Percentiles rank a stretch among this genome's conserved stretches.
phyloP scores from a whole-genome alignment of 2,329 filamentous ascomycete genomes.

The Hypomyces perniciosus region DNA sequence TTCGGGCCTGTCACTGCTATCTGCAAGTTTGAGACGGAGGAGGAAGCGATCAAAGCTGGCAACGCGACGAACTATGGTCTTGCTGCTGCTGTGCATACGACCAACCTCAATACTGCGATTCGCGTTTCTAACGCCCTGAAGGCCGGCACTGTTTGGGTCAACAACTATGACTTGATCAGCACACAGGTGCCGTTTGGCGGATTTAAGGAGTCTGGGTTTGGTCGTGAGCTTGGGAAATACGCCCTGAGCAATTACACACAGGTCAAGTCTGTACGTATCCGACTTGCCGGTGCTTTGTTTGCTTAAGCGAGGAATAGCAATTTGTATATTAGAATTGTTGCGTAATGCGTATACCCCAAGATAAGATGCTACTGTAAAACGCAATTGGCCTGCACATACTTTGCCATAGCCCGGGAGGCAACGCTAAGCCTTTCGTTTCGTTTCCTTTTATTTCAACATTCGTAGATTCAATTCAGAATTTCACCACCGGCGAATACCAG shows the following conservation, averaged over 20 bases:
- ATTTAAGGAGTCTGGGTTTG: constrained; percentile 29
- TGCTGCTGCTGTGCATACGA: constrained; percentile 24
- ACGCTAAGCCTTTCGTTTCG: no score
- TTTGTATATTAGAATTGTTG: no score
- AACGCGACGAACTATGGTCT: constrained; percentile 41
- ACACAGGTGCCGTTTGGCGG: constrained; percentile 29
- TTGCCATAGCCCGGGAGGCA: no score
- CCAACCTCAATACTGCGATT: constrained; percentile 26
- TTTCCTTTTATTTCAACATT: no score
- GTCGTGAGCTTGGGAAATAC: constrained; percentile 27
- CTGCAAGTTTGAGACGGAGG: constrained; percentile 40
- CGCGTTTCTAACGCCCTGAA: constrained; percentile 48
- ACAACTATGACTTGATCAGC: constrained; percentile 28
- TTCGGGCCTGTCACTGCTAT: constrained; percentile 37
- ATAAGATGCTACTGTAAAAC: no score
- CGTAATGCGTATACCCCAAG: no score
- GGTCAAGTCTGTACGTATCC: constrained; percentile 21
- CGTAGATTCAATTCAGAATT: no score
- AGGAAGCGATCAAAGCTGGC: constrained; percentile 43
- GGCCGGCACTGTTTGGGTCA: constrained; percentile 62
- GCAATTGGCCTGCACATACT: no score
- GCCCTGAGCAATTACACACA: constrained; percentile 26
- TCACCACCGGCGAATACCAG: no score
- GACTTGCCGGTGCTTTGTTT: background rate
- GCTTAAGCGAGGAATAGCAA: background rate